phyloP scores from a whole-genome alignment of 371 early-diverging fungal genomes.

The Mucor indicus region DNA sequence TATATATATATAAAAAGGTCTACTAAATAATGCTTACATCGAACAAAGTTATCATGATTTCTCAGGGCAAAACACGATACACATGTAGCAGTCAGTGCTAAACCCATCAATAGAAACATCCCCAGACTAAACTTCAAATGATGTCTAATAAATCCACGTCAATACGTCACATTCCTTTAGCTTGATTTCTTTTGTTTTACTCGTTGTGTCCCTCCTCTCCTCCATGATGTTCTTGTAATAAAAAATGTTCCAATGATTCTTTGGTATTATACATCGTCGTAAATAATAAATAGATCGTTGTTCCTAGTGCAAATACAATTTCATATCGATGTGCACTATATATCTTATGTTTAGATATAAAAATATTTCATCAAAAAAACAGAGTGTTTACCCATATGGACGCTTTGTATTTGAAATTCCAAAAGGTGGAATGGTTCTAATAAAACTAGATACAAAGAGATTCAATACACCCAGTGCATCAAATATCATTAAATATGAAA shows the following conservation, averaged over 20 bases:
- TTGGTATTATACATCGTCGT: conserved; percentile 69
- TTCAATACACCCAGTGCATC: conserved; percentile 65
- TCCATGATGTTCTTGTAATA: conserved; percentile 47
- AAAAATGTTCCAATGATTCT: conserved; percentile 61
- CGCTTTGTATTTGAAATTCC: conserved; percentile 50
- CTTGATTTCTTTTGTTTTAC: background rate
- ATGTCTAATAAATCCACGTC: background rate
- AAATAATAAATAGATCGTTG: conserved; percentile 58
- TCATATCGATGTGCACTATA: conserved; percentile 56
- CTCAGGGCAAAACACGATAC: conserved; percentile 48
- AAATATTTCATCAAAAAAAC: no score
- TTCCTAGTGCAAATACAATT: conserved; percentile 58
- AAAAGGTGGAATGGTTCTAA: conserved; percentile 44
- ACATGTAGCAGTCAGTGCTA: conserved; percentile 47
- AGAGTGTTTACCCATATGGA: conserved; percentile 58
- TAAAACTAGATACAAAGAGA: conserved; percentile 51
- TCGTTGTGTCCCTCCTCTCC: conserved; percentile 14
- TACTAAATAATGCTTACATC: conserved; percentile 34
- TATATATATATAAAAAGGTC: background rate
- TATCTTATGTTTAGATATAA: no score
- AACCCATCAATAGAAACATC: conserved; percentile 36
- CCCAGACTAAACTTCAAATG: conserved; percentile 24
- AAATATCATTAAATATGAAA: conserved; percentile 57
- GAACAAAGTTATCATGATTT: conserved; percentile 60
- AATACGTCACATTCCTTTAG: no score